Conservation (phyloP, 352 stramenopile genomes). For the Blastocystis sp. region DNA sequence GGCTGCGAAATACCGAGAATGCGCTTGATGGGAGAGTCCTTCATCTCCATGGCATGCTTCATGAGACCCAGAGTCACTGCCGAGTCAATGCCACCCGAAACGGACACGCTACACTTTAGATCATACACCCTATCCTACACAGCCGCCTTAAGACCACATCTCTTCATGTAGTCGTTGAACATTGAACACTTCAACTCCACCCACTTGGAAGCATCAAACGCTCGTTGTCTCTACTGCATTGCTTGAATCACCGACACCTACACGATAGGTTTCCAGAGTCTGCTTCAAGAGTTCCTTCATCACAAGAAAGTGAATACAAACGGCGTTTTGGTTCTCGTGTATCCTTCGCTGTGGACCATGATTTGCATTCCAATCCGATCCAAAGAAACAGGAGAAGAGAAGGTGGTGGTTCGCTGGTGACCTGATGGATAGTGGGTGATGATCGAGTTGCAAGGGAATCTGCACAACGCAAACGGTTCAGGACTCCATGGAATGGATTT, state of each 20-base stretch:
- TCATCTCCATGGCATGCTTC: constrained; percentile 34
- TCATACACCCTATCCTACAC: not conserved
- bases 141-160: constrained; percentile 19
- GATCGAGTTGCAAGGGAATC: not conserved
- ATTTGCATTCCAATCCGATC: not conserved
- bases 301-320: not conserved
- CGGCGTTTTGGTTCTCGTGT: not conserved
- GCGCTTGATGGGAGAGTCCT: not conserved
- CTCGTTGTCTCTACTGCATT: not conserved
- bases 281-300: not conserved
- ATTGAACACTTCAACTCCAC: constrained; percentile 24
- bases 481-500: not conserved
- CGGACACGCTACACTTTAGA: constrained; percentile 39
- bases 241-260: not conserved
- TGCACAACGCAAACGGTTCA: not conserved
- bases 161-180: constrained; percentile 51
- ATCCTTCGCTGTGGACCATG: not conserved
- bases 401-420: not conserved
- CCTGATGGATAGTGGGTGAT: not conserved
- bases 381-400: not conserved
- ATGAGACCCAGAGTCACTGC: constrained; percentile 35
- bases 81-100: constrained; percentile 32
- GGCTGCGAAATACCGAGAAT: constrained; percentile 46
- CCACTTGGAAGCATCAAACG: not conserved
- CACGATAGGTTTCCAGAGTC: not conserved